Evolutionary conservation across 495 filamentous ascomycete species (phyloP), one percentile per base, ranked within the genome.

Genomic region (Aspergillus sparsus): DNA sequence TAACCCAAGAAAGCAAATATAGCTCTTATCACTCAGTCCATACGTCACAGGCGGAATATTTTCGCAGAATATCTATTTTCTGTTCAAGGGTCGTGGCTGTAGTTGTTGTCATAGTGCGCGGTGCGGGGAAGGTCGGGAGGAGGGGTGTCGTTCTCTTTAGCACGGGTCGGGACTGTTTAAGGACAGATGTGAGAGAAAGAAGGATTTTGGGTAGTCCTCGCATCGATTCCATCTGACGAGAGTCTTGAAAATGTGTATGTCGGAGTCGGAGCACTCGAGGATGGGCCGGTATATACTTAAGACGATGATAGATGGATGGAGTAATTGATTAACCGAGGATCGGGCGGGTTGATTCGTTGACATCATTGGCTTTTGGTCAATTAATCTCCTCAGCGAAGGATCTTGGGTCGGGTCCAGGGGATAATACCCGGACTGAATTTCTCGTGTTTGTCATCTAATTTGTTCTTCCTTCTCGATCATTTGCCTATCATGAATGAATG

Each of bases 41-140:
- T 68, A 81, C 80, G 71, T 83, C 80, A 57, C 80, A 81, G 18
- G 80, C 77, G 16, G 76, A 78, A 55, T 76, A 77, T n/a, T 76
- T 71, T 39, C 68, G 68, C 18, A 81, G 62, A 12, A 63, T 66
- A 11, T 66, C 53, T 7, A 80, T 60, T 60, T 75, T 71, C 21
- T 77, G 64, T 42, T 70, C 65, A 34, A 79, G 21, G 21, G 21
- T 27, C 21, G 21, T 27, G 21, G 21, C 21, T 27, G 21, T 64
- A 15, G 68, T 61, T 8, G 71, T 58, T 53, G 74, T 53, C 63
- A 68, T 72, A 54, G 61, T 57, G 60, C 61, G 62, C 21, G 49
- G 27, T 60, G 58, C 58, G 58, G 58, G 58, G 50, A 60, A 36
- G 41, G 21, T 31, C 16, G 27, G 3, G 55, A 34, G 50, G 27